Base-by-base conservation (phyloP, 148 eudicot species). In the Spergularia bocconei region DNA sequence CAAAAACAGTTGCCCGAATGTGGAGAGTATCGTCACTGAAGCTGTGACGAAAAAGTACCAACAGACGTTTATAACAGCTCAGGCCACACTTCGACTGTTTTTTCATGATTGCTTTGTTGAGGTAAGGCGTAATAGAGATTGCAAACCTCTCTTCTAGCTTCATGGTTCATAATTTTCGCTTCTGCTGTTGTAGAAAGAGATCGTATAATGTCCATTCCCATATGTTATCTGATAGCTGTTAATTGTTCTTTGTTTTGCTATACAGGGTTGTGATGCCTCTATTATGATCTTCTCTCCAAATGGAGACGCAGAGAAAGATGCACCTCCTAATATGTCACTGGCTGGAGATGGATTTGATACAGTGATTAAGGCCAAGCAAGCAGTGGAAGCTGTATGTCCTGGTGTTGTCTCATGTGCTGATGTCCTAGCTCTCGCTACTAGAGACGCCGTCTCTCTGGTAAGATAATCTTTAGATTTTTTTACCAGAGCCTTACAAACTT, bases 261-360 rank as follows among this genome's bases (percentile, higher is more conserved):
- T 82, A 47, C 58, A 93, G 97, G 98, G 98, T 44, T 90, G 93
- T 70, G 98, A 93, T 81, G 97, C 90, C 58, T 91, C 98, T 0
- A 72, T 90, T 56, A 71, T 93, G 84, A 88, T 93, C 15, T 64
- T 79, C 64, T 92, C 97, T 23, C 86, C 91, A 6, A 87, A 76
- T 23, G 72, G 82, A 5, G 89, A 91, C 21, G 98, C 97, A 39
- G 98, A 93, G 70, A 89, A 81, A 63, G 93, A 89, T 80, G 85
- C 94, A 54, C 38, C 64, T 11, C 89, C 85, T n/a, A 90, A 91
- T 79, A 63, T 86, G 15, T 88, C 97, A 0, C 80, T 91, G 5
- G 88, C 93, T 4, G 94, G 97, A 44, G 97, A 92, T 66, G 97
- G 97, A 29, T 93, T 93, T 29, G 98, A 93, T 77, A 90, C 90